Conservation (phyloP, 345 rosid species). For the Hibiscus syriacus region DNA sequence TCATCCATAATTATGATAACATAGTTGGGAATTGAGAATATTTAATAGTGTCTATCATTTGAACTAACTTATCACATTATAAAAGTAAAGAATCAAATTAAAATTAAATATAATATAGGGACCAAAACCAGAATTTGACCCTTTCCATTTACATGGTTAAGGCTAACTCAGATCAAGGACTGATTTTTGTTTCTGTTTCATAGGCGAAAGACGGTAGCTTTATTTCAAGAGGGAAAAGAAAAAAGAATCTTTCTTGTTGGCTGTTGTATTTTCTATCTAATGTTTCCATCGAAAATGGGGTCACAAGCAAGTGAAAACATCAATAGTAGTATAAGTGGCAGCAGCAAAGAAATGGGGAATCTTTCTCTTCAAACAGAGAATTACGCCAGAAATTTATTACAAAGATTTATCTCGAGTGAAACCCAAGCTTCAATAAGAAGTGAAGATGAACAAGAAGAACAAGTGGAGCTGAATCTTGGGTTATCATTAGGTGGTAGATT, state of each 20-base stretch:
- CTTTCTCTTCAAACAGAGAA: constrained; percentile 54
- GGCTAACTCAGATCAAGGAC: constrained; percentile 24
- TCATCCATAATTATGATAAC: no score
- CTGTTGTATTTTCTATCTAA: neutral
- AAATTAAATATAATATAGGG: neutral
- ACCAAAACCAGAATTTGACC: neutral
- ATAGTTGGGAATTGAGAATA: no score
- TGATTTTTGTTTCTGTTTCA: constrained; percentile 7
- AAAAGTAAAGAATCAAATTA: no score
- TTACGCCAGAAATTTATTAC: constrained; percentile 72
- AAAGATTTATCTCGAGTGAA: constrained; percentile 46
- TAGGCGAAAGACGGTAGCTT: neutral
- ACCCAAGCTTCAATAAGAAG: neutral
- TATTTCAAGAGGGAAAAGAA: neutral
- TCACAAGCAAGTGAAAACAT: constrained; percentile 35
- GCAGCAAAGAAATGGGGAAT: constrained; percentile 30
- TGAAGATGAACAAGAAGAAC: constrained; percentile 28
- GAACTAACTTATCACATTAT: no score
- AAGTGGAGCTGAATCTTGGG: constrained; percentile 80
- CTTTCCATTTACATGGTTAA: constrained; percentile 17
- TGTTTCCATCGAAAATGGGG: constrained; percentile 36
- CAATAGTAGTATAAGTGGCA: neutral
- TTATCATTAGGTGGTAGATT: constrained; percentile 82
- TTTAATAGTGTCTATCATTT: no score
- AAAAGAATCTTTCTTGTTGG: neutral